These are phyloP conservation scores for Pyricularia sp. DNA, from an alignment of 2,329 filamentous ascomycete species.

Conservation along the genomic window DNA sequence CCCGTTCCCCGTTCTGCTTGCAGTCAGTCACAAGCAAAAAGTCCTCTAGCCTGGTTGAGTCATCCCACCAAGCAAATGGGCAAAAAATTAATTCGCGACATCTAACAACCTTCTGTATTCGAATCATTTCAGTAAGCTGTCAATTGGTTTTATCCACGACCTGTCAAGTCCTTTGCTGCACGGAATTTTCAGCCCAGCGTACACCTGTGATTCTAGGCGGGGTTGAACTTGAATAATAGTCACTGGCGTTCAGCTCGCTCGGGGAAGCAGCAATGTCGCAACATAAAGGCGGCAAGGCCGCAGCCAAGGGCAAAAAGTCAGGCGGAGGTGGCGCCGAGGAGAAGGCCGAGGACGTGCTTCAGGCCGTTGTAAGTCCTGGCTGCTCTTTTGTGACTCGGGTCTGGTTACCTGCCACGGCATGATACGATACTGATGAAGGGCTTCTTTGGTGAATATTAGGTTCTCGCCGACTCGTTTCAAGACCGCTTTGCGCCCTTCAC, in stretches of 20 bases:
- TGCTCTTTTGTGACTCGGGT: conserved; percentile 7
- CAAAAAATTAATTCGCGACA: neutral
- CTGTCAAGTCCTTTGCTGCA: neutral
- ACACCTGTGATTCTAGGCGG: neutral
- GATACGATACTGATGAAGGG: conserved; percentile 3
- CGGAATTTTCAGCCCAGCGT: neutral
- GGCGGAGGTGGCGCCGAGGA: conserved; percentile 31
- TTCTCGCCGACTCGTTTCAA: conserved; percentile 91
- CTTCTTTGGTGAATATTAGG: conserved; percentile 30
- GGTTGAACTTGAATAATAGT: neutral
- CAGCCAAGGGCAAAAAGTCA: conserved; percentile 35
- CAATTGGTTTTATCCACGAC: neutral
- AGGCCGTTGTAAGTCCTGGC: conserved; percentile 36
- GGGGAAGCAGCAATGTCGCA: neutral
- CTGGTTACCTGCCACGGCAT: neutral
- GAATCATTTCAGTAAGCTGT: neutral
- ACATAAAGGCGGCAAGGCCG: neutral
- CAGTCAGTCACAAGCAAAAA: neutral
- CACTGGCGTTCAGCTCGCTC: neutral
- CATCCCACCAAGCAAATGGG: neutral
- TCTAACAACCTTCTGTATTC: neutral
- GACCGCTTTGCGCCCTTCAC: conserved; percentile 84
- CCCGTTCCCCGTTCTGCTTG: neutral
- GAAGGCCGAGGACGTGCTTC: conserved; percentile 45
- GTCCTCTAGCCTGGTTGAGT: neutral